Evolutionary conservation across 164 flowering plant genomes (phyloP).

Genomic region (Chimonanthus praecox): DNA sequence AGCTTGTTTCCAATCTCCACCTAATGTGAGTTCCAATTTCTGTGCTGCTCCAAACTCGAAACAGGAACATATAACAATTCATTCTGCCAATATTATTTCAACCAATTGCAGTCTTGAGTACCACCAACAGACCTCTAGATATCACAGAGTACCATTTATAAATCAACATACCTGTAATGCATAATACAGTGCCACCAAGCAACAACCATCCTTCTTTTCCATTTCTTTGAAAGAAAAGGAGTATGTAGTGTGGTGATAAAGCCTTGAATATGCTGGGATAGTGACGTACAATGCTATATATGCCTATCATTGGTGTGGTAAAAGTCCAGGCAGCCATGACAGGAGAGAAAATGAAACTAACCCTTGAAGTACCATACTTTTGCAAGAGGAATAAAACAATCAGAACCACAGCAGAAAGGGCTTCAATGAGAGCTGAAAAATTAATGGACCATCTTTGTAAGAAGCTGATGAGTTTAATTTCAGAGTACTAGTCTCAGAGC

Average conservation of each 20-base stretch:
- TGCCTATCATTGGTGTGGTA: conserved; percentile 62
- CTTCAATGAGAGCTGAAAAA: conserved; percentile 59
- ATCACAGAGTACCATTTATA: background rate
- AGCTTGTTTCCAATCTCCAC: background rate
- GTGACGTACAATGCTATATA: conserved; percentile 55
- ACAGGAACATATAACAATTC: no score
- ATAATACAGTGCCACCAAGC: conserved; percentile 77
- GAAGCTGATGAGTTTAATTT: background rate
- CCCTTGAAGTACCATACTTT: conserved; percentile 71
- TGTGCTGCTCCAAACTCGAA: background rate
- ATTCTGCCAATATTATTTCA: no score
- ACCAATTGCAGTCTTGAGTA: background rate
- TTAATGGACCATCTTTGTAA: background rate
- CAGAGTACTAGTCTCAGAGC: background rate
- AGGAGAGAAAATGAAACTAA: conserved; percentile 83
- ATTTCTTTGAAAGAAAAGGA: conserved; percentile 52
- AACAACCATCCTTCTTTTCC: conserved; percentile 75
- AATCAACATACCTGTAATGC: conserved; percentile 60
- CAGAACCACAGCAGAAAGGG: conserved; percentile 56
- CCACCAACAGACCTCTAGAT: background rate
- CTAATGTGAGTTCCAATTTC: background rate
- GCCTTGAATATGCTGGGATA: conserved; percentile 80
- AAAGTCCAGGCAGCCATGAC: conserved; percentile 84
- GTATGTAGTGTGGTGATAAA: conserved; percentile 65
- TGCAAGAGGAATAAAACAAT: conserved; percentile 63